Conservation (phyloP, 345 rosid genomes). For the Mercurialis annua region DNA sequence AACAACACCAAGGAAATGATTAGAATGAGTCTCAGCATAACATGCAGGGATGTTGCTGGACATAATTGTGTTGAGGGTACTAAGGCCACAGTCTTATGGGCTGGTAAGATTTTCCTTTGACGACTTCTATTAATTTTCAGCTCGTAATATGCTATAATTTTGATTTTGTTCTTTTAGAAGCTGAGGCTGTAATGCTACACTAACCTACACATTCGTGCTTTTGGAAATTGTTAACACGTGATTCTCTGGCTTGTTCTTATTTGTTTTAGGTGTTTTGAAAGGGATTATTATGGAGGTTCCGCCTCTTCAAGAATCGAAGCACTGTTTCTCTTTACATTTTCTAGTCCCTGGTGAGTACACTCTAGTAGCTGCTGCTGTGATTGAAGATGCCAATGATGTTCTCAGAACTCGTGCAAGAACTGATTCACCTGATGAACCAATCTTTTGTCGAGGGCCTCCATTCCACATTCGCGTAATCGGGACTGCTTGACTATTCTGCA, state of each 20-base stretch:
- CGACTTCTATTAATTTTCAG: not conserved
- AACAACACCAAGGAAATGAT: slow-evolving; percentile 87
- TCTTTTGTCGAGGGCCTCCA: slow-evolving; percentile 93
- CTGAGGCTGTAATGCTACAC: not conserved
- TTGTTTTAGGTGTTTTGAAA: slow-evolving; percentile 55
- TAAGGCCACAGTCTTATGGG: slow-evolving; percentile 88
- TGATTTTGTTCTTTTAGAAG: not conserved
- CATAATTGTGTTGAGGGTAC: slow-evolving; percentile 84
- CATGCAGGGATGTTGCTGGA: slow-evolving; percentile 94
- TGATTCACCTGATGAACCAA: slow-evolving; percentile 70
- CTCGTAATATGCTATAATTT: not conserved
- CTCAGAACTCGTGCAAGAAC: slow-evolving; percentile 83
- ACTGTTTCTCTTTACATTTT: slow-evolving; percentile 74
- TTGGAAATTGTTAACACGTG: not conserved
- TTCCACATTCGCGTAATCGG: slow-evolving; percentile 73
- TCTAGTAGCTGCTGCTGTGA: slow-evolving; percentile 76
- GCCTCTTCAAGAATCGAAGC: slow-evolving; percentile 68
- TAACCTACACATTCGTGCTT: not conserved
- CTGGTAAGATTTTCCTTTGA: slow-evolving; percentile 47
- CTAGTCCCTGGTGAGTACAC: slow-evolving; percentile 96
- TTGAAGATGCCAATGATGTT: slow-evolving; percentile 77
- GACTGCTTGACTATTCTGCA: slow-evolving; percentile 33
- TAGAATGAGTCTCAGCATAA: slow-evolving; percentile 71
- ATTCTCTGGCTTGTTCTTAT: not conserved
- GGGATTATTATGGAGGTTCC: slow-evolving; percentile 77